These are phyloP conservation scores for Paragyromitra xinjiangensis DNA, from an alignment of 495 filamentous ascomycete genomes.

Conservation along the genomic window DNA sequence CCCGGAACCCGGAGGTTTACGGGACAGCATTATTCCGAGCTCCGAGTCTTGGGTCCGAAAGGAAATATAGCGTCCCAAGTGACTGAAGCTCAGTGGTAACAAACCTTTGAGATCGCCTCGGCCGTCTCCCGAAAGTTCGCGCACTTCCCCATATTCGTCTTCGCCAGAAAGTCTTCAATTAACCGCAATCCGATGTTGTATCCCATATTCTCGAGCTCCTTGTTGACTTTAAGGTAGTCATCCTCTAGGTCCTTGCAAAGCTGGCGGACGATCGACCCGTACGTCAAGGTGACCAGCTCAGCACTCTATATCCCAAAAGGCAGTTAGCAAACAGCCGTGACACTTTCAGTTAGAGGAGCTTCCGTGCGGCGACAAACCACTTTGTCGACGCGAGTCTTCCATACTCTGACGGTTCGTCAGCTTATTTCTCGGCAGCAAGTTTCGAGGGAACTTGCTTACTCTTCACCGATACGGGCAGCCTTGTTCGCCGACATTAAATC, in stretches of 20 bases:
- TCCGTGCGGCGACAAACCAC: slow-evolving; percentile 58
- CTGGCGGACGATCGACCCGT: slow-evolving; percentile 96
- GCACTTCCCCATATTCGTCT: slow-evolving; percentile 87
- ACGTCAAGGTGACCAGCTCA: slow-evolving; percentile 95
- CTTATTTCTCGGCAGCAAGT: slow-evolving; percentile 29
- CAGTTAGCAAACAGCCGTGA: background rate
- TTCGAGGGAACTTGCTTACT: slow-evolving; percentile 70
- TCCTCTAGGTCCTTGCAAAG: slow-evolving; percentile 94
- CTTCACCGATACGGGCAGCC: slow-evolving; percentile 93
- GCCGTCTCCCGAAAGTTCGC: slow-evolving; percentile 93
- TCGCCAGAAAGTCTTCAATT: slow-evolving; percentile 97
- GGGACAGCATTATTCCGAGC: background rate
- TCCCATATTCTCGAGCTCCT: slow-evolving; percentile 97
- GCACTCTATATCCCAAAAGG: slow-evolving; percentile 68
- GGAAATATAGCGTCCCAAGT: background rate
- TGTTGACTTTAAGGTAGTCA: slow-evolving; percentile 93
- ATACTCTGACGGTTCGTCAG: slow-evolving; percentile 72
- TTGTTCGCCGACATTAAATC: slow-evolving; percentile 79
- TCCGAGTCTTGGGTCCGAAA: background rate
- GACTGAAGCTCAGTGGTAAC: slow-evolving; percentile 23
- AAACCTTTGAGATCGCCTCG: slow-evolving; percentile 93
- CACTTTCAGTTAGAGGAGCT: background rate
- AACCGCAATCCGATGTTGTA: slow-evolving; percentile 97
- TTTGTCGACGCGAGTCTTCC: slow-evolving; percentile 83
- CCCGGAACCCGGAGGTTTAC: background rate